Evolutionary conservation across 176 grass and related monocot genomes (phyloP).

Genomic region (Bromus sterilis): DNA sequence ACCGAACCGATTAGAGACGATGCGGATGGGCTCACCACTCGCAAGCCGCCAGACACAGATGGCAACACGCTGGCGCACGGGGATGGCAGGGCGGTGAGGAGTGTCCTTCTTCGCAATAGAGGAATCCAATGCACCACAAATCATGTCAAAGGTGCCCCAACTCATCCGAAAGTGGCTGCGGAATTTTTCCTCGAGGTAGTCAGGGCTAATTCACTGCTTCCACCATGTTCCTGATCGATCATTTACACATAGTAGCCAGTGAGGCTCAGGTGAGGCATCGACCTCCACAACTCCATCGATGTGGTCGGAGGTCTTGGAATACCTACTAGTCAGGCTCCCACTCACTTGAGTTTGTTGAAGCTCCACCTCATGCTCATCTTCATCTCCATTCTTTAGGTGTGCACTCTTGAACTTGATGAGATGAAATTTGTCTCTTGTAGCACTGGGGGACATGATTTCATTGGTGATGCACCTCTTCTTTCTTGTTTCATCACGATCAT

Average conservation of each 20-base stretch:
- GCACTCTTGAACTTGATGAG: not conserved
- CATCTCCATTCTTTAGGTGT: not conserved
- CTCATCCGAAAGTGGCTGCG: conserved; percentile 48
- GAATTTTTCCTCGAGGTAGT: conserved; percentile 39
- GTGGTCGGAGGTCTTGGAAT: not conserved
- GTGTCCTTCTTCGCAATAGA: conserved; percentile 58
- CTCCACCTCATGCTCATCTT: not conserved
- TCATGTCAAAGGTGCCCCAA: conserved; percentile 44
- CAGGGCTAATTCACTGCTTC: conserved; percentile 35
- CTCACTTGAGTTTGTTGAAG: not conserved
- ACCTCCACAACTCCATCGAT: not conserved
- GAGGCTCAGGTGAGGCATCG: conserved; percentile 1
- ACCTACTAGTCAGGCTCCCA: not conserved
- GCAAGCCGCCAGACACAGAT: conserved; percentile 55
- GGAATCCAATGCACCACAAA: conserved; percentile 38
- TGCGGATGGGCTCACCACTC: conserved; percentile 47
- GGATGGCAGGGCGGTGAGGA: conserved; percentile 42
- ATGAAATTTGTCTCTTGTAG: not conserved
- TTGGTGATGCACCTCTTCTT: not conserved
- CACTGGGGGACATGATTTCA: not conserved
- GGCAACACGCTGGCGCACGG: conserved; percentile 41
- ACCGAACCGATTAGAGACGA: conserved; percentile 52
- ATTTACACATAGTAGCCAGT: conserved; percentile 29
- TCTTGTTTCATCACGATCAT: not conserved
- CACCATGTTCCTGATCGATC: conserved; percentile 44